Base-by-base conservation (phyloP, 257 asterid species). In the Capsicum pubescens region DNA sequence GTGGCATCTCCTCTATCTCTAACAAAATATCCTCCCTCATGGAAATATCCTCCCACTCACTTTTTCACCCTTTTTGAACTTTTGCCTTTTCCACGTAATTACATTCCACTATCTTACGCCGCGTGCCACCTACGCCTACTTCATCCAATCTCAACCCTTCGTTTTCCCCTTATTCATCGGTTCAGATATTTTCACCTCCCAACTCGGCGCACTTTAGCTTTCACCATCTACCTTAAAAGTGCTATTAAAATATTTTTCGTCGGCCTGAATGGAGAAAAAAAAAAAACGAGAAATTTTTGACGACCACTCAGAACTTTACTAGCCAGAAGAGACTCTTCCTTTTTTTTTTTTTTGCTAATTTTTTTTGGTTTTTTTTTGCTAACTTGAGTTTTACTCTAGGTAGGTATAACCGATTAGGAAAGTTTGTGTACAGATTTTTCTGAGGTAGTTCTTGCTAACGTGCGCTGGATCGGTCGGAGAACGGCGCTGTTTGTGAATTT, bases 1-100 rank as follows among this genome's bases (percentile, higher is more conserved):
- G 94, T 91, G 94, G 94, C 91, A 79, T 70, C 72, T 76, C 72
- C 89, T 84, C 88, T 80, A 85, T 91, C 92, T 84, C 91, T 46
- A 86, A 69, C 79, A 79, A 46, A 67, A 63, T 82, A 85, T 79
- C 85, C 85, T 58, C 55, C 83, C 52, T 15, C 57, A 58, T 26
- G 32, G 32, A 46, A 67, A 63, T 82, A 85, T 79, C 86, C 86
- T 79, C 84, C 86, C 5, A 72, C 63, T 21, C 19, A 63, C 72
- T 26, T 19, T 16, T 19, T 68, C 52, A n/a, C 32, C 39, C 66
- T 50, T 76, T 36, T 56, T 39, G 39, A 39, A n/a, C 48, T 56
- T 54, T 84, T 42, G 32, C 64, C 48, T 66, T 8, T 58, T 72
- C 90, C 90, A 89, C 90, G 89, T 89, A 83, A 1, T 60, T 17